Percentiles rank a stretch among this genome's conserved stretches.
Evolutionary conservation across 305 asterid genomes (phyloP).

Genomic region (Andrographis paniculata): DNA sequence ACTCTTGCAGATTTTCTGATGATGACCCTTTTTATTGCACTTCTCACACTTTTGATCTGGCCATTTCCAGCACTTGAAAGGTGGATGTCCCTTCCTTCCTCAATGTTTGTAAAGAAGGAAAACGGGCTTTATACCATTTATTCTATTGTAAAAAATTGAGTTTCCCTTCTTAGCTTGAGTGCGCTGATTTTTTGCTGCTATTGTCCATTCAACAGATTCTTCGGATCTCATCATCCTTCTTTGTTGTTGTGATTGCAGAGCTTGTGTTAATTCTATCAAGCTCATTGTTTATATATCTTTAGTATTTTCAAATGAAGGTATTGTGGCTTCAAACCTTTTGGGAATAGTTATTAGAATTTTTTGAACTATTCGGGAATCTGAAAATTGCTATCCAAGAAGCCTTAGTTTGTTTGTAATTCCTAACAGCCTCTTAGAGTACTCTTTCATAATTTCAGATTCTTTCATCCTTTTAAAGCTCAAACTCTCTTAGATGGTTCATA

Average conservation of each 20-base stretch:
- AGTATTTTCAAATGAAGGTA: background rate
- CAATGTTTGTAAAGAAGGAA: background rate
- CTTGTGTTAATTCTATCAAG: background rate
- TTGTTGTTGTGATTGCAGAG: background rate
- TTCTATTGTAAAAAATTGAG: background rate
- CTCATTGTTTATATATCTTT: background rate
- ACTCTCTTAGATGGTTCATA: slow-evolving; percentile 8
- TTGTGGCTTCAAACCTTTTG: background rate
- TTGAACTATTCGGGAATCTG: slow-evolving; percentile 2
- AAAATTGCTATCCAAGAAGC: slow-evolving; percentile 7
- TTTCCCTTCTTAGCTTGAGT: background rate
- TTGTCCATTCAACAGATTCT: background rate
- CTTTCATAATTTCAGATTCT: no score
- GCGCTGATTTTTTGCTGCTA: background rate
- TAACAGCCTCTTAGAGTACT: slow-evolving; percentile 11
- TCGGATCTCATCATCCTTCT: background rate
- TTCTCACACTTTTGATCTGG: no score
- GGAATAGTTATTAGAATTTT: background rate
- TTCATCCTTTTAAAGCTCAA: background rate
- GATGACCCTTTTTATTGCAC: background rate
- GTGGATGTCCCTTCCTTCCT: background rate
- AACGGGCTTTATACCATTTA: background rate
- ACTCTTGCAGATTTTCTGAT: background rate
- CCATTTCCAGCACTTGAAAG: background rate
- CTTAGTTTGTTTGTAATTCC: slow-evolving; percentile 9